These are phyloP conservation scores for Dactylellina sp. DNA, from an alignment of 2,329 filamentous ascomycete genomes.

Conservation along the genomic window DNA sequence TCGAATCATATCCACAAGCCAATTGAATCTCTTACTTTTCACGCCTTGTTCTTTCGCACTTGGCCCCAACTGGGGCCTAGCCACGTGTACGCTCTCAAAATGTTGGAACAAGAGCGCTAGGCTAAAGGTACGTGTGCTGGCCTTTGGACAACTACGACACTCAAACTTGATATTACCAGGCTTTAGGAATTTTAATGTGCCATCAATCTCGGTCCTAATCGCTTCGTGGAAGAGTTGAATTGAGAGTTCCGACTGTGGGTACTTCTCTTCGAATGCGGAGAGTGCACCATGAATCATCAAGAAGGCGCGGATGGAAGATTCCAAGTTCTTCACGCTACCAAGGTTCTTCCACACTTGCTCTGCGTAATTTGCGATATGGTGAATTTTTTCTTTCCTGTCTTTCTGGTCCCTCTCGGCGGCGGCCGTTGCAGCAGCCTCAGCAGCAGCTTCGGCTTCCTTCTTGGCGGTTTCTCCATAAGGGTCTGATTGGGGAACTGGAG, in stretches of 20 bases:
- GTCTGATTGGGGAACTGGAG: conserved; percentile 34
- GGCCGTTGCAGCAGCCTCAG: conserved; percentile 18
- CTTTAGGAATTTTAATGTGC: conserved; percentile 55
- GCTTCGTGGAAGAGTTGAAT: conserved; percentile 63
- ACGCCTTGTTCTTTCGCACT: conserved; percentile 59
- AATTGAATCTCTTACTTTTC: conserved; percentile 65
- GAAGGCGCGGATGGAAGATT: conserved; percentile 40
- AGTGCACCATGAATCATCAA: conserved; percentile 56
- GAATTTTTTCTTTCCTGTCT: conserved; percentile 49
- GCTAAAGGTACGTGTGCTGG: conserved; percentile 51
- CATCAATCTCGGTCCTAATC: conserved; percentile 59
- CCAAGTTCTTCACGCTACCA: conserved; percentile 32
- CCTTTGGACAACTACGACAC: conserved; percentile 44
- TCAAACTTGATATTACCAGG: conserved; percentile 47
- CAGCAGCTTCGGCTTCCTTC: conserved; percentile 42
- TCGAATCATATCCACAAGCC: conserved; percentile 73
- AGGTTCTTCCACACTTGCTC: conserved; percentile 49
- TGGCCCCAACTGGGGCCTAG: conserved; percentile 60
- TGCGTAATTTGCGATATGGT: conserved; percentile 40
- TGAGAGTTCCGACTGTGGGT: conserved; percentile 65
- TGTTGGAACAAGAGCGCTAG: conserved; percentile 60
- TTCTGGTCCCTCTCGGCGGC: conserved; percentile 29
- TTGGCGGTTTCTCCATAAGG: conserved; percentile 46
- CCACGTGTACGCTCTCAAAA: conserved; percentile 60
- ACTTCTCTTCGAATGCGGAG: conserved; percentile 65